A percentile compares a stretch with the other conserved stretches of the same genome.
These are phyloP conservation scores for Catharanthus roseus DNA, from an alignment of 257 asterid species.

Conservation along the genomic window DNA sequence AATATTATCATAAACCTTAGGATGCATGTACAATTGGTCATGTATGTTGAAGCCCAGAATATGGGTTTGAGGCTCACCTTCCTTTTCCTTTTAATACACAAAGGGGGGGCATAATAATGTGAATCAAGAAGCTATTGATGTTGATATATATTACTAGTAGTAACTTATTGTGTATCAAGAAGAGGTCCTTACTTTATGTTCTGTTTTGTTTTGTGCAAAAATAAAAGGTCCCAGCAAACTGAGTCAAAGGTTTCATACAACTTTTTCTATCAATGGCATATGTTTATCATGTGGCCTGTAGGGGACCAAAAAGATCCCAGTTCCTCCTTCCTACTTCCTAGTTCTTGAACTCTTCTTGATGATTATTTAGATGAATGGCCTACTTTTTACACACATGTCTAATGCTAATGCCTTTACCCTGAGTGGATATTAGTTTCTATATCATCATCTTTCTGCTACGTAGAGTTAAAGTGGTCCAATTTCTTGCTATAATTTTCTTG, in stretches of 20 bases:
- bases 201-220: background rate
- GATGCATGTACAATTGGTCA: too few relatives aligned
- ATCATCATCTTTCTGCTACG: too few relatives aligned
- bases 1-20: too few relatives aligned
- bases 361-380: background rate
- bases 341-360: background rate
- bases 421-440: too few relatives aligned
- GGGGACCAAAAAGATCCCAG: conserved; percentile 28
- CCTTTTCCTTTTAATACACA: too few relatives aligned
- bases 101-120: too few relatives aligned
- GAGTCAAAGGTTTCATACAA: background rate
- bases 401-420: background rate
- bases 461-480: conserved; percentile 35
- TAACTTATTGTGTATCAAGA: background rate
- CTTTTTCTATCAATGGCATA: conserved; percentile 17
- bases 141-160: too few relatives aligned
- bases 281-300: conserved; percentile 10
- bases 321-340: background rate
- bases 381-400: background rate
- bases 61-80: too few relatives aligned
- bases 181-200: background rate
- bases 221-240: background rate
- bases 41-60: too few relatives aligned
- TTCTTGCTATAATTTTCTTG: conserved; percentile 21
- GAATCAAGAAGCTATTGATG: too few relatives aligned